Evolutionary conservation across 495 filamentous ascomycete species (phyloP), one percentile per base, ranked within the genome.

Genomic region (Penicillium atrosanguineum): DNA sequence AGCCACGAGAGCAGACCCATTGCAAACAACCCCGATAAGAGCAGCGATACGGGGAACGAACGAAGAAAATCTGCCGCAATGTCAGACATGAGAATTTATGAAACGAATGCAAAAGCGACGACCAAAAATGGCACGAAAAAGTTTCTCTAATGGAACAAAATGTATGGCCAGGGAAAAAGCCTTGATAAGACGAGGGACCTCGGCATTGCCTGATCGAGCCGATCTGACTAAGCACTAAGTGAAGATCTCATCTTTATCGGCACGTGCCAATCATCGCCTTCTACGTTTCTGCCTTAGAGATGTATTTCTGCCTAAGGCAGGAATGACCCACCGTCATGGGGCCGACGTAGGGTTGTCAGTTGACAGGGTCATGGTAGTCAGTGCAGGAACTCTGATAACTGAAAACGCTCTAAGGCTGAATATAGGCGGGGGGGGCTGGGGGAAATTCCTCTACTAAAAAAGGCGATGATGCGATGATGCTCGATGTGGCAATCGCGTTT

Each of bases 1-100:
- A 68, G 38, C 70, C 69, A 76, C 38, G 71, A 74, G 11, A 75
- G 47, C 21, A 69, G 39, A 12, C 66, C 69, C 71, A 75, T 77
- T 29, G 65, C 64, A 41, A 73, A 34, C 46, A 74, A 50, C 7
- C 61, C 68, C 15, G 67, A 71, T 54, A 76, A 43, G 44, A 74
- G 60, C 12, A 64, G 39, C 21, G 66, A 64, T 46, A 68, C 23
- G 44, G 70, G 58, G 29, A 69, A 61, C 14, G 63, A 57, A 41
- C 36, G 53, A 36, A 69, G 50, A 20, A 71, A 47, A 2, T 47
- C 47, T 49, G 63, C 52, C 37, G 46, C 39, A 41, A 57, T 37
- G n/a, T 53, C 58, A 38, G 43, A 56, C 57, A 61, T 61, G 26
- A 31, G 55, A 16, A 34, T 19, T 28, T 1, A 52, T 47, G 31